These are phyloP conservation scores for Brassica carinata DNA, from an alignment of 345 rosid genomes.

Conservation along the genomic window DNA sequence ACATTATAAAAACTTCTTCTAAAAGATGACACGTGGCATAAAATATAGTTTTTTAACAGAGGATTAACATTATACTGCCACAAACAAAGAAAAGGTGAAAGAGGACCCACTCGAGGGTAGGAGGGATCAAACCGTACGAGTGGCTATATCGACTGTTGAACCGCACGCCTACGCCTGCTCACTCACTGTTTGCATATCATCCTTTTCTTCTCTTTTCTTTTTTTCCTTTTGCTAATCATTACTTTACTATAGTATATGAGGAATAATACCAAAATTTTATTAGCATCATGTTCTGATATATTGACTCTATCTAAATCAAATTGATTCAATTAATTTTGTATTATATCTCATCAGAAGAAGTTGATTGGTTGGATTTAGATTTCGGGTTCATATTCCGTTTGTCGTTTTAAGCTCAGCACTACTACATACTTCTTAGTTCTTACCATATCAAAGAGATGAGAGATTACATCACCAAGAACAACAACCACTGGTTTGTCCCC, in stretches of 20 bases:
- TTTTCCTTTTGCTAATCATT: neutral
- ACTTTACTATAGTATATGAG: slow-evolving; percentile 10
- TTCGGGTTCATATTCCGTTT: slow-evolving; percentile 14
- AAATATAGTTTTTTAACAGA: neutral
- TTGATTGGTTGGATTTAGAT: slow-evolving; percentile 28
- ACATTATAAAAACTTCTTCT: too few relatives aligned
- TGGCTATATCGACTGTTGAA: slow-evolving; percentile 25
- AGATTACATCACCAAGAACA: slow-evolving; percentile 21
- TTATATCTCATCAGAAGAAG: neutral
- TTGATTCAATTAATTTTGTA: slow-evolving; percentile 2
- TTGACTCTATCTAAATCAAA: neutral
- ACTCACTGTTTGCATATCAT: slow-evolving; percentile 11
- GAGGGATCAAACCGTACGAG: slow-evolving; percentile 7
- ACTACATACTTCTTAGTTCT: slow-evolving; percentile 4
- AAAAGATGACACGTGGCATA: too few relatives aligned
- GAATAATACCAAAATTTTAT: neutral
- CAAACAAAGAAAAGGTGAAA: slow-evolving; percentile 2
- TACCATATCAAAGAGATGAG: slow-evolving; percentile 10
- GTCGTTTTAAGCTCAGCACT: slow-evolving; percentile 20
- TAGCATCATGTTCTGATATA: neutral
- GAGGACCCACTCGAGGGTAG: slow-evolving; percentile 8
- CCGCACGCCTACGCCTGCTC: slow-evolving; percentile 28
- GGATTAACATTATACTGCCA: neutral
- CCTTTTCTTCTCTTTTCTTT: neutral
- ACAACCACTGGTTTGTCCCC: slow-evolving; percentile 11